Base-by-base conservation (phyloP, 148 eudicot genomes). In the Silene conica region DNA sequence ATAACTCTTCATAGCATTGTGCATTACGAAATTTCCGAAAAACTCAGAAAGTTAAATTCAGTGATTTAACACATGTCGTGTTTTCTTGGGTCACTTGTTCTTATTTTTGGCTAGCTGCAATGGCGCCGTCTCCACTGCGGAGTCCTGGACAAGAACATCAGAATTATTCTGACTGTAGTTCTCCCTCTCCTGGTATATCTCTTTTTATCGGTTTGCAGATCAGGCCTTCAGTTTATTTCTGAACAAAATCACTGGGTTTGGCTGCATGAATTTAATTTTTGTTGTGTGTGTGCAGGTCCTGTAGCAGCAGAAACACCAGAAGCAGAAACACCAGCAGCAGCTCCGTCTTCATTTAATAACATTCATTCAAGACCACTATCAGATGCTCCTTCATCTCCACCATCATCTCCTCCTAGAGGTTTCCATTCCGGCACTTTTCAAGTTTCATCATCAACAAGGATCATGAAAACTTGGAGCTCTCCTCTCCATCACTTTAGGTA, bases 61-160 rank as follows among this genome's bases (percentile, higher is more conserved):
- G 0, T 10, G 4, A 31, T 14, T 45, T 64, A 64, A 64, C 68
- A 64, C 68, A 31, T 1, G 19, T 41, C 67, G 14, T 63, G 20
- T 28, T 64, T 64, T 64, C 46, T 18, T 34, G 8, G 21, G n/a
- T 31, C 23, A 22, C 22, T 20, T 64, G 12, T 18, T 34, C 4
- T 11, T 31, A 31, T 12, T 34, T 64, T 64, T 64, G 68, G 22
- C 22, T 64, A 64, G 46, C 46, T n/a, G n/a, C 18, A 64, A 9
- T 34, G 9, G 48, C 68, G 6, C 38, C 46, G 46, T 43, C 68
- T 34, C 48, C 68, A 31, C 0, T 31, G 68, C 0, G 1, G 48
- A 64, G 68, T 4, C 46, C 68, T 64, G 68, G 46, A 64, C 22
- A 64, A 64, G 68, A n/a, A 64, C 7, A 64, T 18, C 68, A 18